These are phyloP conservation scores for Alternaria brassicicola DNA, from an alignment of 2,329 filamentous ascomycete species.

Conservation along the genomic window DNA sequence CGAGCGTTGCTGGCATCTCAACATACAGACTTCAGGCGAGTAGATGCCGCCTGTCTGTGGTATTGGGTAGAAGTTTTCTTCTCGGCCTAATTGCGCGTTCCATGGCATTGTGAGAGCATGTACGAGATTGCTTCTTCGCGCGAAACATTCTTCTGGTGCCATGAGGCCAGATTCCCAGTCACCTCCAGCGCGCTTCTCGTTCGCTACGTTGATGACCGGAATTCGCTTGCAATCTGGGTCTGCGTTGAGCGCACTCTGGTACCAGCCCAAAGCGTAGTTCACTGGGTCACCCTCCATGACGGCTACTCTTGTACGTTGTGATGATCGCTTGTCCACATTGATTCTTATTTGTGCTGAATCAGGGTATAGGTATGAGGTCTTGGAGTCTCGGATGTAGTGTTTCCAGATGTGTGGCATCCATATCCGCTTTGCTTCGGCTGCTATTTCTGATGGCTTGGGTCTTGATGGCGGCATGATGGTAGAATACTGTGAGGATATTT, in stretches of 20 bases:
- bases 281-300: conserved; percentile 55
- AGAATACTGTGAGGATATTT: conserved; percentile 3
- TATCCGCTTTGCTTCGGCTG: conserved; percentile 72
- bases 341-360: conserved; percentile 47
- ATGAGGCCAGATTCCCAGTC: conserved; percentile 74
- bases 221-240: conserved; percentile 51
- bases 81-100: conserved; percentile 39
- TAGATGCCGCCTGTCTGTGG: conserved; percentile 72
- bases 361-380: conserved; percentile 64
- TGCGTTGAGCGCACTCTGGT: conserved; percentile 46
- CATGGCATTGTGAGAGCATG: conserved; percentile 69
- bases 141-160: conserved; percentile 74
- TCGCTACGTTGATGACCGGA: conserved; percentile 74
- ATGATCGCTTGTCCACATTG: conserved; percentile 56
- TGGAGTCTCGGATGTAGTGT: conserved; percentile 61
- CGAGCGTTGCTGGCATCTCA: conserved; percentile 4
- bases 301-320: conserved; percentile 51
- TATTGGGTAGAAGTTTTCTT: conserved; percentile 70
- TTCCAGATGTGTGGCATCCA: conserved; percentile 70
- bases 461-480: conserved; percentile 62
- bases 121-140: conserved; percentile 74
- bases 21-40: conserved; percentile 69
- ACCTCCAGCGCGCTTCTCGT: conserved; percentile 77
- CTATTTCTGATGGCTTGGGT: conserved; percentile 71
- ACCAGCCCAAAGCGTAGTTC: conserved; percentile 65